Conservation (phyloP, 2,329 filamentous ascomycete species). For the Aspergillus sp. region DNA sequence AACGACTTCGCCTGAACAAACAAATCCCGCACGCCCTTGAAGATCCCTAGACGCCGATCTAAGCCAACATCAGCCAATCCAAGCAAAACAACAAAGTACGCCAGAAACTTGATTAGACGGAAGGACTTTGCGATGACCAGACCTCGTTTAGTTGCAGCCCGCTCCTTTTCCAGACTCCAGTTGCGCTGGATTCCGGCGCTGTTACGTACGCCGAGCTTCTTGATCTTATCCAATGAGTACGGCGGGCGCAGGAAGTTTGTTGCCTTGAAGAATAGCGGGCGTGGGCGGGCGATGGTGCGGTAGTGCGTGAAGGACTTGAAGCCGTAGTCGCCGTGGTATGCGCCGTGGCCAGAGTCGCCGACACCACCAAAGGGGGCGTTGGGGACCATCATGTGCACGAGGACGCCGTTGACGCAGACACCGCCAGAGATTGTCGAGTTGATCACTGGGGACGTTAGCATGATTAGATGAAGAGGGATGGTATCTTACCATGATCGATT, state of each 20-base stretch:
- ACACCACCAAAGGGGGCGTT: constrained; percentile 13
- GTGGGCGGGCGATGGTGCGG: constrained; percentile 22
- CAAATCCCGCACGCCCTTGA: background rate
- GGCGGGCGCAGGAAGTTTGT: constrained; percentile 7
- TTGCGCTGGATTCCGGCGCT: constrained; percentile 6
- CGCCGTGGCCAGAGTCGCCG: constrained; percentile 9
- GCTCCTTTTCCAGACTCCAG: constrained; percentile 14
- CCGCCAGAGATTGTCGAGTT: constrained; percentile 10
- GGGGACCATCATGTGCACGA: constrained; percentile 9
- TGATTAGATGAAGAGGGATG: background rate
- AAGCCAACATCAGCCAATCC: background rate
- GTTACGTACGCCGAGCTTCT: constrained; percentile 8
- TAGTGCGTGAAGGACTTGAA: constrained; percentile 22
- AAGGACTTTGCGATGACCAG: background rate
- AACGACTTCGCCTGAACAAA: background rate
- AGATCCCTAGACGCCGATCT: background rate
- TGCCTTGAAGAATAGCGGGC: constrained; percentile 1
- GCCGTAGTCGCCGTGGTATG: constrained; percentile 13
- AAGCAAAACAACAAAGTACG: background rate
- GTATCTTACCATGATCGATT: constrained; percentile 22
- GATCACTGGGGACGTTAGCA: background rate
- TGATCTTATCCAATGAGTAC: constrained; percentile 8
- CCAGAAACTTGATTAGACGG: background rate
- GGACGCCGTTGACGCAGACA: constrained; percentile 12
- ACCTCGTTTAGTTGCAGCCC: background rate